These are phyloP conservation scores for Dendrobium chrysotoxum DNA, from an alignment of 106 monocot species.

Conservation along the genomic window DNA sequence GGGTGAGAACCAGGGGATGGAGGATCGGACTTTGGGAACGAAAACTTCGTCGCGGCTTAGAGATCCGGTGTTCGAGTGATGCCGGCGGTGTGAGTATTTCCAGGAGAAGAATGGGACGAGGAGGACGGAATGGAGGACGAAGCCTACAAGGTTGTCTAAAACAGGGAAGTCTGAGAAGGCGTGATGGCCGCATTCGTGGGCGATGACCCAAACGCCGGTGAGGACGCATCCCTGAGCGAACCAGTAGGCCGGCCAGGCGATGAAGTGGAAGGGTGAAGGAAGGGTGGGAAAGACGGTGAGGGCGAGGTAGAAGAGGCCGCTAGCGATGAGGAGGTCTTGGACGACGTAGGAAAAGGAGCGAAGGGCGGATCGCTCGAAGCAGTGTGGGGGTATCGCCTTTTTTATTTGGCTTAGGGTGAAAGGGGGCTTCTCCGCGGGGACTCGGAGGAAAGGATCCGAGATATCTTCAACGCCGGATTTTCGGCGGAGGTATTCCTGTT, in stretches of 20 bases:
- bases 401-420: conserved; percentile 61
- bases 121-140: conserved; percentile 66
- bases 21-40: conserved; percentile 58
- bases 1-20: conserved; percentile 37
- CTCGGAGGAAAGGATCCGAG: conserved; percentile 5
- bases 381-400: conserved; percentile 67
- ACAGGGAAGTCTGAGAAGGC: conserved; percentile 68
- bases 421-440: conserved; percentile 34
- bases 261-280: conserved; percentile 24
- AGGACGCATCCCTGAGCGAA: conserved; percentile 54
- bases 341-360: conserved; percentile 45
- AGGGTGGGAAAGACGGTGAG: conserved; percentile 42
- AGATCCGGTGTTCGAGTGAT: conserved; percentile 88
- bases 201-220: conserved; percentile 84
- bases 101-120: conserved; percentile 94
- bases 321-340: conserved; percentile 32
- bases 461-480: background rate
- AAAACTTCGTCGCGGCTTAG: conserved; percentile 85
- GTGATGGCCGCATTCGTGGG: conserved; percentile 93
- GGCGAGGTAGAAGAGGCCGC: conserved; percentile 46
- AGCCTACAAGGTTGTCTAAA: conserved; percentile 66
- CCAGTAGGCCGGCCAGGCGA: conserved; percentile 85
- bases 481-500: background rate
- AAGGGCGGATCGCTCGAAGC: conserved; percentile 51
- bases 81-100: conserved; percentile 90